Evolutionary conservation across 495 filamentous ascomycete genomes (phyloP).

Genomic region (Aeminium ludgeri): DNA sequence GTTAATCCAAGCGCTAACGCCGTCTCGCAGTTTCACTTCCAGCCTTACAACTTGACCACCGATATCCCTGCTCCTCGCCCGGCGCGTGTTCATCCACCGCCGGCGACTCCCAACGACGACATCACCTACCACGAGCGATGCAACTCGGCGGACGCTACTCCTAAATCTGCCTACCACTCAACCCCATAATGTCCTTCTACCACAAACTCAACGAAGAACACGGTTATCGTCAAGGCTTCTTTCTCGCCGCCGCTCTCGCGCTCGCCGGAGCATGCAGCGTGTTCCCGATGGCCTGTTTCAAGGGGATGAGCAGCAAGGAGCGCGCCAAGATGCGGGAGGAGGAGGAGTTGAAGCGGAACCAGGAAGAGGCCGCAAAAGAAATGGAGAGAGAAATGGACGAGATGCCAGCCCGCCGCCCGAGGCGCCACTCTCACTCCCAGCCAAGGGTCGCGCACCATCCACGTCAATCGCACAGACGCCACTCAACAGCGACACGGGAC

Average conservation of each 20-base stretch:
- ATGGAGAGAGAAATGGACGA: neutral
- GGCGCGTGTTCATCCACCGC: no score
- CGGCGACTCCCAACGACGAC: no score
- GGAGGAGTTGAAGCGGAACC: conserved; percentile 1
- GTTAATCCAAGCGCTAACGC: no score
- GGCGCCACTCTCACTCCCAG: conserved; percentile 9
- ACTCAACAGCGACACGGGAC: conserved; percentile 5
- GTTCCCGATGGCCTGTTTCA: conserved; percentile 17
- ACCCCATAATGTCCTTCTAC: conserved; percentile 2
- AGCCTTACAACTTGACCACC: no score
- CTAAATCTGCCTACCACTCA: no score
- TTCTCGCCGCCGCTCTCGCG: conserved; percentile 7
- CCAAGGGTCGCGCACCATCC: conserved; percentile 6
- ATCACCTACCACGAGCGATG: no score
- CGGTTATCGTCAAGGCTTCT: conserved; percentile 10
- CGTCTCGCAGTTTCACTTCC: no score
- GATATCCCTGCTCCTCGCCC: no score
- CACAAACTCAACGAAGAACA: conserved; percentile 9
- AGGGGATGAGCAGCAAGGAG: conserved; percentile 16
- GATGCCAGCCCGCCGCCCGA: conserved; percentile 5
- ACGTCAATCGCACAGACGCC: conserved; percentile 7
- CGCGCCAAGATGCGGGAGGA: neutral
- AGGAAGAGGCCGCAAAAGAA: conserved; percentile 1
- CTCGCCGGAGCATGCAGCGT: conserved; percentile 17
- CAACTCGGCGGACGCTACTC: no score